Conservation (phyloP, 1,284 basidiomycete species). For the Austroboletus novae-zelandiae region DNA sequence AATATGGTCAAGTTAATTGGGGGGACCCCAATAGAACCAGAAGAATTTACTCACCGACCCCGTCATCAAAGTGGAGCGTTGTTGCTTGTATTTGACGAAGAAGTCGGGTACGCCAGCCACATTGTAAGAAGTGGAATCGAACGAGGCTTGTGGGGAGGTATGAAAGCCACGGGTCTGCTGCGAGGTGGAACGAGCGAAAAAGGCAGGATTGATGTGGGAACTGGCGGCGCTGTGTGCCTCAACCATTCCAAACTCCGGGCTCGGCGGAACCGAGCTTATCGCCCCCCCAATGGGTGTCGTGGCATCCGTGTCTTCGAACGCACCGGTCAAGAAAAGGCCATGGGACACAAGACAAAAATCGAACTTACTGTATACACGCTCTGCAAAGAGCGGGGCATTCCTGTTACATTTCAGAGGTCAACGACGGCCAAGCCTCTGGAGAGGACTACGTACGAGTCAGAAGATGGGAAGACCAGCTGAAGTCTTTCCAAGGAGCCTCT, state of each 20-base stretch:
- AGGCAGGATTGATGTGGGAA: background rate
- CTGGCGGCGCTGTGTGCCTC: background rate
- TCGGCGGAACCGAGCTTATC: too few species aligned
- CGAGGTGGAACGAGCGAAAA: background rate
- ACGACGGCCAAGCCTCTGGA: slow-evolving; percentile 33
- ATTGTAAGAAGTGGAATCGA: slow-evolving; percentile 30
- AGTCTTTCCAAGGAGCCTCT: slow-evolving; percentile 34
- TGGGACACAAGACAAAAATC: background rate
- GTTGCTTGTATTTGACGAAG: slow-evolving; percentile 28
- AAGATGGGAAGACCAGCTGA: slow-evolving; percentile 30
- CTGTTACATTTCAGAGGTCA: slow-evolving; percentile 32
- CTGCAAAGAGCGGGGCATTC: slow-evolving; percentile 14
- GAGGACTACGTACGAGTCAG: background rate
- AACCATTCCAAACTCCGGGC: background rate
- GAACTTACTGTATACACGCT: background rate
- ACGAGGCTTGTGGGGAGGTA: slow-evolving; percentile 18
- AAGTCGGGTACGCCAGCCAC: slow-evolving; percentile 27
- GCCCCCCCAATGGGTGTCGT: too few species aligned
- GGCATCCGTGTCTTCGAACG: background rate
- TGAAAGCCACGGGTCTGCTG: slow-evolving; percentile 30
- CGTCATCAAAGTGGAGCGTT: slow-evolving; percentile 1
- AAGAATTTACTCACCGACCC: slow-evolving; percentile 8
- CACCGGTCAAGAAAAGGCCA: background rate
- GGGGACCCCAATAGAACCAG: background rate
- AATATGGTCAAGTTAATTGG: background rate